phyloP scores from a whole-genome alignment of 2,329 filamentous ascomycete genomes.

The Xylaria sp. region DNA sequence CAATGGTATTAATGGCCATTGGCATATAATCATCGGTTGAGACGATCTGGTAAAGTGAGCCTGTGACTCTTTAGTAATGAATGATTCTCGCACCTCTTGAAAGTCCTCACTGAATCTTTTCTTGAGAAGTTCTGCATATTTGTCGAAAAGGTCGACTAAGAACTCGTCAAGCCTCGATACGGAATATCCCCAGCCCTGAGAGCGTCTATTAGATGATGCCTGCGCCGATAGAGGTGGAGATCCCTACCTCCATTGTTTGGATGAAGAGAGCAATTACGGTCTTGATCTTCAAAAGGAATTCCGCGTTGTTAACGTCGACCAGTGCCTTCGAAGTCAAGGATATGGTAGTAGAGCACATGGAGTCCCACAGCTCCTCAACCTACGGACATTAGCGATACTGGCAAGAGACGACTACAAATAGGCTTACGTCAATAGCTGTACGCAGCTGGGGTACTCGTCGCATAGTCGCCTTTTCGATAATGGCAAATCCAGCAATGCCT shows the following conservation, averaged over 20 bases:
- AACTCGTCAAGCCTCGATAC: conserved; percentile 81
- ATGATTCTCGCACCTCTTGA: conserved; percentile 65
- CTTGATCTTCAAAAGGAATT: conserved; percentile 92
- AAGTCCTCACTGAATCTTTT: conserved; percentile 93
- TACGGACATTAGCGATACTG: conserved; percentile 39
- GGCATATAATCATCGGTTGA: conserved; percentile 99
- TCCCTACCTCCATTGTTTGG: conserved; percentile 88
- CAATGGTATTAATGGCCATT: conserved; percentile 88
- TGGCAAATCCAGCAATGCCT: conserved; percentile 93
- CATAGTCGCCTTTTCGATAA: conserved; percentile 94
- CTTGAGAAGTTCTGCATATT: conserved; percentile 90
- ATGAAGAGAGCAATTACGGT: conserved; percentile 92
- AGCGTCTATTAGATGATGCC: not conserved
- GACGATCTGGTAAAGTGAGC: conserved; percentile 54
- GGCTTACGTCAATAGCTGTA: conserved; percentile 74
- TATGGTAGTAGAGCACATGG: conserved; percentile 89
- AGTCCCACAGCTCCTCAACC: conserved; percentile 99
- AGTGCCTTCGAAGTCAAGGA: conserved; percentile 79
- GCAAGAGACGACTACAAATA: not conserved
- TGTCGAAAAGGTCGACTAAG: conserved; percentile 86
- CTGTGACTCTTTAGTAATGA: conserved; percentile 6
- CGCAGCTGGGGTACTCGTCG: conserved; percentile 81
- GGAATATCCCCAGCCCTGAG: conserved; percentile 84
- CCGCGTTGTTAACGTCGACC: conserved; percentile 80
- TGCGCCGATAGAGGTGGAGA: not conserved